Conservation (phyloP, 2,329 filamentous ascomycete genomes). For the Zymoseptoria pseudotritici region DNA sequence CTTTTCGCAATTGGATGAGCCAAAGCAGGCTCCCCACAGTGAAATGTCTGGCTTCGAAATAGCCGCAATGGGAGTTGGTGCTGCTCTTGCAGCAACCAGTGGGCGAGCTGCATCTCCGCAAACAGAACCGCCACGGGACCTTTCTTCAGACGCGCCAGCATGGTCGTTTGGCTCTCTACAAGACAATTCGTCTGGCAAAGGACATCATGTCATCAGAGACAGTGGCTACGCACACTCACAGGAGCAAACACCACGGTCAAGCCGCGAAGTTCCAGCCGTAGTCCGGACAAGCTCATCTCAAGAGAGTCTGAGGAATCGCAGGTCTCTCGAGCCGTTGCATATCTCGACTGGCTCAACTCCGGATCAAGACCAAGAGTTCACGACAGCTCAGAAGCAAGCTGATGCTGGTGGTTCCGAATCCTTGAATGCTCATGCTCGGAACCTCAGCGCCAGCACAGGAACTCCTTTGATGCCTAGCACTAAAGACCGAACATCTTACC, state of each 20-base stretch:
- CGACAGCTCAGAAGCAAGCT: slow-evolving; percentile 15
- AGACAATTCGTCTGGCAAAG: slow-evolving; percentile 1
- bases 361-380: slow-evolving; percentile 11
- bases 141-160: slow-evolving; percentile 7
- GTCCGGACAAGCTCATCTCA: slow-evolving; percentile 17
- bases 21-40: background rate
- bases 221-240: slow-evolving; percentile 35
- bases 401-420: slow-evolving; percentile 5
- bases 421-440: slow-evolving; percentile 12
- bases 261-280: slow-evolving; percentile 11
- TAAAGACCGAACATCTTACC: slow-evolving; percentile 40
- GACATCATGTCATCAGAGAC: slow-evolving; percentile 32
- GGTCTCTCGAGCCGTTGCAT: slow-evolving; percentile 25
- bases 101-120: background rate
- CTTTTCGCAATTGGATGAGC: background rate
- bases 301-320: slow-evolving; percentile 23
- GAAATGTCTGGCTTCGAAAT: background rate
- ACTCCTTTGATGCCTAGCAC: slow-evolving; percentile 29
- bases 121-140: background rate
- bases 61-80: slow-evolving; percentile 3
- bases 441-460: slow-evolving; percentile 22
- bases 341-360: slow-evolving; percentile 17
- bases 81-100: background rate
- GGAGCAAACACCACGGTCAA: slow-evolving; percentile 12
- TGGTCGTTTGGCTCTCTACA: slow-evolving; percentile 17